Percentiles rank a stretch among this genome's conserved stretches.
phyloP scores from a whole-genome alignment of 148 eudicot species.

The Rhododendron ferrugineum region DNA sequence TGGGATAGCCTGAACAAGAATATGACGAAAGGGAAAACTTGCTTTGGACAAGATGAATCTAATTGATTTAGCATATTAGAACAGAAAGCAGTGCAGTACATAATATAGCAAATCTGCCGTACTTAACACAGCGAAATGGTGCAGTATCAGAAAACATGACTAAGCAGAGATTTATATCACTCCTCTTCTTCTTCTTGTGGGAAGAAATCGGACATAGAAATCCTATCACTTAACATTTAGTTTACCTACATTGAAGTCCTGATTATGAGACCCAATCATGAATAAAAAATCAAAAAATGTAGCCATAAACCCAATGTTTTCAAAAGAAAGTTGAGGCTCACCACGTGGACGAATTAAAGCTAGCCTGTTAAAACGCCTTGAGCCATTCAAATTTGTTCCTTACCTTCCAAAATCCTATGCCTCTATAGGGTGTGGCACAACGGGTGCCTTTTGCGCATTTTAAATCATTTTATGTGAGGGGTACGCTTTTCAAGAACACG shows the following conservation, averaged over 20 bases:
- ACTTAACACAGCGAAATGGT: not conserved
- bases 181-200: not conserved
- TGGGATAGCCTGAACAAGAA: conserved; percentile 68
- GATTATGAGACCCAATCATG: not conserved
- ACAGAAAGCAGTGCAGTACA: not conserved
- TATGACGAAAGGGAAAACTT: not conserved
- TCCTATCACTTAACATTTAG: not conserved
- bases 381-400: not conserved
- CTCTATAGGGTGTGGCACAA: not conserved
- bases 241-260: not conserved
- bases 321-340: not conserved
- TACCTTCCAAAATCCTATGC: not conserved
- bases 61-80: not conserved
- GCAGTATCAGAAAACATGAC: not conserved
- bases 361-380: not conserved
- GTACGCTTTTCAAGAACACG: not conserved
- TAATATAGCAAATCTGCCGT: not conserved
- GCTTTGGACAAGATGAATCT: not conserved
- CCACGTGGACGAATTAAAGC: not conserved
- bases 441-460: not conserved
- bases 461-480: not conserved
- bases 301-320: not conserved
- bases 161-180: not conserved
- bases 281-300: not conserved
- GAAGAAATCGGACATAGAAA: not conserved